Evolutionary conservation across 1,284 basidiomycete genomes (phyloP), one percentile per base, ranked within the genome.

Genomic region (Papiliotrema fonsecae): DNA sequence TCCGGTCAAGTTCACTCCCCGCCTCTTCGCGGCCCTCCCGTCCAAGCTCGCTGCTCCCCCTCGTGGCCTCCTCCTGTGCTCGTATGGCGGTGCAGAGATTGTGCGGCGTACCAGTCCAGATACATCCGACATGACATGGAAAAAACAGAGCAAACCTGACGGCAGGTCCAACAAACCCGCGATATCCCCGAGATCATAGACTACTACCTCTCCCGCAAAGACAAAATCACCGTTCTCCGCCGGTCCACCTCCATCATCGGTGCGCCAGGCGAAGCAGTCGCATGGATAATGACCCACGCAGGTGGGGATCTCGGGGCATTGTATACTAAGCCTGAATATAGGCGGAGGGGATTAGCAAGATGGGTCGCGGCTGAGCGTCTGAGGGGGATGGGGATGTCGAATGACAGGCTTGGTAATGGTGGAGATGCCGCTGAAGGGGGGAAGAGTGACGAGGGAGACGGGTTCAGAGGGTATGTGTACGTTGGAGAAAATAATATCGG

Each of bases 251-350:
- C 18, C 44, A n/a, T 43, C 42, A 28, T 38, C 21, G 36, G 36
- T 19, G 42, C 9, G 9, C n/a, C 18, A 43, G 35, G 44, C 19
- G 36, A 40, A 21, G 36, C 56, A 7, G 52, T 51, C 1, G 52
- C 54, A 11, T 61, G 56, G 54, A 51, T 66, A 16, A 25, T 62
- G 24, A 60, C 57, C 1, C 57, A 60, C 37, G 42, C 53, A 3
- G 61, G 62, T 39, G 56, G 55, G 2, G 51, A 56, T 10, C 45
- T 55, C 3, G 64, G 60, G 11, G 56, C 62, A 11, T 55, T 66
- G 4, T 58, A 55, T 45, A 58, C 57, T 13, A 28, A 53, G 19
- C 52, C 60, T 1, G 41, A 31, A 7, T 50, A 56, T 42, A 51
- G 64, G 0, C 38, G 62, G 9, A 41, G 51, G 14, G 64, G 64